A percentile compares a stretch with the other conserved stretches of the same genome.
Evolutionary conservation across 2,329 filamentous ascomycete genomes (phyloP).

Genomic region (Grosmannia clavigera): DNA sequence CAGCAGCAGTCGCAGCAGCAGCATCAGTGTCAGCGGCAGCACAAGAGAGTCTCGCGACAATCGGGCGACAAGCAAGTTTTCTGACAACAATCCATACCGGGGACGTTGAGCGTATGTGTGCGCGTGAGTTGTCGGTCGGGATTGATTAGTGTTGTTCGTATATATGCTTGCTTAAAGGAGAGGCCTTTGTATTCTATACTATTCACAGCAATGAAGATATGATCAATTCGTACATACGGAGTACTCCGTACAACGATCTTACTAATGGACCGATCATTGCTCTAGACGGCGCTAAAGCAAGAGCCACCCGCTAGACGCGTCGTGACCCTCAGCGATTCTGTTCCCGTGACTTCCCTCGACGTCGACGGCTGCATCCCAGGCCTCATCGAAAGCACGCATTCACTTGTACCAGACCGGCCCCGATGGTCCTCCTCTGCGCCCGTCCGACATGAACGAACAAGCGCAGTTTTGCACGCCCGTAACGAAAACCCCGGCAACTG

Average conservation of each 20-base stretch:
- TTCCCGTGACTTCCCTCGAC: background rate
- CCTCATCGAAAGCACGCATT: background rate
- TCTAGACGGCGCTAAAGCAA: background rate
- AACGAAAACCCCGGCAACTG: background rate
- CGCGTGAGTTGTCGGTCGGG: background rate
- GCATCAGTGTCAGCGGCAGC: constrained; percentile 13
- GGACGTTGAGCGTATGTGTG: background rate
- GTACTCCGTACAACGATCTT: background rate
- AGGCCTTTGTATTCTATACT: background rate
- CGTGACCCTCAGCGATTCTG: background rate
- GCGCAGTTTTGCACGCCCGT: background rate
- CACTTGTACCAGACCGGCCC: background rate
- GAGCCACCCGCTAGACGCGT: background rate
- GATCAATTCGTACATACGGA: background rate
- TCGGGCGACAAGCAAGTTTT: constrained; percentile 9
- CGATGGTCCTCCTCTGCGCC: background rate
- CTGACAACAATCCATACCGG: constrained; percentile 13
- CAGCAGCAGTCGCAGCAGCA: background rate
- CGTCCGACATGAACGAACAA: background rate
- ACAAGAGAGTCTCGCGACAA: constrained; percentile 9
- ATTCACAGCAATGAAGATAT: background rate
- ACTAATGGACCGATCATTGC: background rate
- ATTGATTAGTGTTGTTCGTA: background rate
- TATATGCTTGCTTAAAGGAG: too few relatives aligned
- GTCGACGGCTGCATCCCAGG: background rate